Conservation (phyloP, 176 grass and related monocot genomes). For the Musa schizocarpa region DNA sequence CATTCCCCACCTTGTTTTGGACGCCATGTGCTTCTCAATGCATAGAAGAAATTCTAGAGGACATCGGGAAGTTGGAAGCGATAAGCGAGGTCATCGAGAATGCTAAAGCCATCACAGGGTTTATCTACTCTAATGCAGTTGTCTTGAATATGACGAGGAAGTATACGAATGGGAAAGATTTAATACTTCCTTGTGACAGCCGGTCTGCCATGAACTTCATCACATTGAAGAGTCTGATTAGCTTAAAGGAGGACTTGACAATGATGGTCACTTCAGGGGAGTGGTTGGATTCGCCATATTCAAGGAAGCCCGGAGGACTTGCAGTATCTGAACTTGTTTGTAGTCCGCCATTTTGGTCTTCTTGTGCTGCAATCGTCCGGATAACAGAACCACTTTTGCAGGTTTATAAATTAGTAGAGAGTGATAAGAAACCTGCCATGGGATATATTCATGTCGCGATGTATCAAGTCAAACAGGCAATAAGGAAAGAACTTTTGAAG, state of each 20-base stretch:
- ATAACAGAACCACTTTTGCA: conserved; percentile 64
- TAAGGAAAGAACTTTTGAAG: conserved; percentile 64
- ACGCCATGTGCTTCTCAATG: conserved; percentile 57
- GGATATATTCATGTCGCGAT: conserved; percentile 77
- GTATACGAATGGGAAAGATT: conserved; percentile 62
- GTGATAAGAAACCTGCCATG: conserved; percentile 67
- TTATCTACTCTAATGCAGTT: conserved; percentile 63
- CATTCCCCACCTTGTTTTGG: conserved; percentile 90
- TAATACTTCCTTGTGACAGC: conserved; percentile 52
- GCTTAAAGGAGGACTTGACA: conserved; percentile 55
- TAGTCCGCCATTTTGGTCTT: conserved; percentile 57
- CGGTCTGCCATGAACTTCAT: conserved; percentile 63
- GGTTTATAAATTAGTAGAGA: conserved; percentile 64
- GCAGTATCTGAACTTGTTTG: conserved; percentile 47
- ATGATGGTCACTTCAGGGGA: conserved; percentile 59
- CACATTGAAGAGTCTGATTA: conserved; percentile 68
- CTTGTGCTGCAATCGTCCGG: conserved; percentile 50
- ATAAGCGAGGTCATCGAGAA: conserved; percentile 69
- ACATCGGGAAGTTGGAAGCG: conserved; percentile 47
- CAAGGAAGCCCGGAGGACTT: conserved; percentile 55
- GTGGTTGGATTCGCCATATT: conserved; percentile 44
- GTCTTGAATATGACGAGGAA: conserved; percentile 66
- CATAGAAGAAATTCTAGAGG: conserved; percentile 84
- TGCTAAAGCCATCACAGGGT: conserved; percentile 66
- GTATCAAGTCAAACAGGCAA: conserved; percentile 63